Percentiles rank a stretch among this genome's conserved stretches.
Evolutionary conservation across 805 yeast genomes (phyloP).

Genomic region (Pichia cabralensis): DNA sequence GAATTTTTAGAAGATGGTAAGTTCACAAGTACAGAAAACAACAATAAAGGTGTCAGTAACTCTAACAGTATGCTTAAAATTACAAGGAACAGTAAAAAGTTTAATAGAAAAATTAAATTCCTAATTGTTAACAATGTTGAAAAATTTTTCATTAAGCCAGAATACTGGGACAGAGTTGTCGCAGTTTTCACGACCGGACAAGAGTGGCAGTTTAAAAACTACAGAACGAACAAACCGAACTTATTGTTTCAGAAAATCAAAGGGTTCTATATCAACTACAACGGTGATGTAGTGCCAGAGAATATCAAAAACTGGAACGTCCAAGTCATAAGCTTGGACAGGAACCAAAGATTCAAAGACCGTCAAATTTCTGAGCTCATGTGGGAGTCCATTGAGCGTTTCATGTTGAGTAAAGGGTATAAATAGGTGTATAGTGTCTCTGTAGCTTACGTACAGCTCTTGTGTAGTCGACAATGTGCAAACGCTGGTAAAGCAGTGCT

Average conservation of each 20-base stretch:
- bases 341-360: constrained; percentile 78
- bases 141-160: constrained; percentile 80
- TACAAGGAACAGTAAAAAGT: constrained; percentile 42
- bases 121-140: constrained; percentile 85
- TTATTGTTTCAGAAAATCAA: constrained; percentile 70
- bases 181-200: constrained; percentile 97
- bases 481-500: too few relatives aligned
- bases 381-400: constrained; percentile 77
- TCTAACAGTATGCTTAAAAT: constrained; percentile 35
- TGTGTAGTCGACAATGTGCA: too few relatives aligned
- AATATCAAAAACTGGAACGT: constrained; percentile 85
- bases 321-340: constrained; percentile 64
- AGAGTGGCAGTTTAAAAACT: constrained; percentile 89
- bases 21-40: constrained; percentile 40
- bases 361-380: constrained; percentile 75
- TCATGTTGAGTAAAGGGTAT: constrained; percentile 60
- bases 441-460: too few relatives aligned
- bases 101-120: constrained; percentile 50
- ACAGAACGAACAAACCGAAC: constrained; percentile 75
- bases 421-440: too few relatives aligned
- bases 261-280: constrained; percentile 71
- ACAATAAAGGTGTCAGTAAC: constrained; percentile 20
- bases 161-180: constrained; percentile 95
- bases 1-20: constrained; percentile 64
- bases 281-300: constrained; percentile 71